These are phyloP conservation scores for Vaccinium darrowii DNA, from an alignment of 148 eudicot species.

Conservation along the genomic window DNA sequence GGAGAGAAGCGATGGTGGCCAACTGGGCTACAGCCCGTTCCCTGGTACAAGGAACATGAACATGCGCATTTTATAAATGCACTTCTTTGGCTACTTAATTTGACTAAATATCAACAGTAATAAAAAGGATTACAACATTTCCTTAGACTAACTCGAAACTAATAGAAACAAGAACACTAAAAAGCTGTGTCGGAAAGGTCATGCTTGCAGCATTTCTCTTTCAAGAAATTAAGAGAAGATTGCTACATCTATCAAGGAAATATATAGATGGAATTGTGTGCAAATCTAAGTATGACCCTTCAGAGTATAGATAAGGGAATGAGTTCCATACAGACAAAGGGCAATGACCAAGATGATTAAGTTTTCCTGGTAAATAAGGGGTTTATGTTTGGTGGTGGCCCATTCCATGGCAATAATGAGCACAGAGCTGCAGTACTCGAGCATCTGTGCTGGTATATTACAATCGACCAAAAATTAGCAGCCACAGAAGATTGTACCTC, in stretches of 20 bases:
- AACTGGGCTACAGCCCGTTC: background rate
- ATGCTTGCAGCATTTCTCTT: background rate
- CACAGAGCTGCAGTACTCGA: background rate
- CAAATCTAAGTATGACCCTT: background rate
- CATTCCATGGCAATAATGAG: background rate
- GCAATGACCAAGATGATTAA: background rate
- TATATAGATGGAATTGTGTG: background rate
- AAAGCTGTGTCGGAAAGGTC: background rate
- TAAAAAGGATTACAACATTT: background rate
- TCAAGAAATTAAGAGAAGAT: conserved; percentile 1
- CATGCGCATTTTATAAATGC: background rate
- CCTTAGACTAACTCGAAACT: background rate
- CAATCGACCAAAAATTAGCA: background rate
- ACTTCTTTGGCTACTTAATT: background rate
- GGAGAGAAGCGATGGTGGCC: too few relatives aligned
- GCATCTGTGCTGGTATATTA: background rate
- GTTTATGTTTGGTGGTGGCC: background rate
- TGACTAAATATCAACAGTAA: background rate
- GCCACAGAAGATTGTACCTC: background rate
- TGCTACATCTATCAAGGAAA: background rate
- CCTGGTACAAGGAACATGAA: background rate
- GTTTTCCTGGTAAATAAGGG: background rate
- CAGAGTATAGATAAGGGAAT: background rate
- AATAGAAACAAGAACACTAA: background rate
- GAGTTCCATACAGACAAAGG: background rate